Conservation (phyloP, 352 stramenopile genomes). For the Pythium scleroteichum region DNA sequence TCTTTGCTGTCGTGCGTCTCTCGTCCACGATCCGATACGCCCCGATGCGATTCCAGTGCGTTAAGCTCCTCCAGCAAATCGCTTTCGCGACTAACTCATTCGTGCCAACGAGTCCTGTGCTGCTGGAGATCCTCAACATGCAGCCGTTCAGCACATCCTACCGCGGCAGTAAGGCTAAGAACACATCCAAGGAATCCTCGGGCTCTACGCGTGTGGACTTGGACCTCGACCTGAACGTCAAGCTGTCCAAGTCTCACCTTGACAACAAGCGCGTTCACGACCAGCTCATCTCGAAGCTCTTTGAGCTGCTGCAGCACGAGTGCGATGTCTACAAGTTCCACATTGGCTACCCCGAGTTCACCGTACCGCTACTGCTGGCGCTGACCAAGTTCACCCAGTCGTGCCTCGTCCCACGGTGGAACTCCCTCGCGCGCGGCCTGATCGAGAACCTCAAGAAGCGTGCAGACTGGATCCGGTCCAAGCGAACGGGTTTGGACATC, state of each 20-base stretch:
- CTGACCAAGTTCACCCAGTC: slow-evolving; percentile 90
- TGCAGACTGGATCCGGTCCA: slow-evolving; percentile 82
- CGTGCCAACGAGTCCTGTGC: slow-evolving; percentile 92
- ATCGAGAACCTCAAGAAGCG: slow-evolving; percentile 73
- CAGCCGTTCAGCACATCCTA: slow-evolving; percentile 90
- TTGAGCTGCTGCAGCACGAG: slow-evolving; percentile 94
- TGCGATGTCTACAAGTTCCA: slow-evolving; percentile 96
- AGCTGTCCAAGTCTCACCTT: slow-evolving; percentile 90
- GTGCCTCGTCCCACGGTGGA: slow-evolving; percentile 79
- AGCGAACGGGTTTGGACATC: slow-evolving; percentile 90
- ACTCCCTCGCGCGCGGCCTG: slow-evolving; percentile 61
- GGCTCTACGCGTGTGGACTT: slow-evolving; percentile 47
- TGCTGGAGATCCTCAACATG: slow-evolving; percentile 94
- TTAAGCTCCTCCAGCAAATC: slow-evolving; percentile 96
- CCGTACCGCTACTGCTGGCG: slow-evolving; percentile 83
- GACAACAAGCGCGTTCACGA: slow-evolving; percentile 89
- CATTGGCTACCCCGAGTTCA: slow-evolving; percentile 95
- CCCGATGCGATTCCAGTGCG: slow-evolving; percentile 96
- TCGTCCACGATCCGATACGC: slow-evolving; percentile 81
- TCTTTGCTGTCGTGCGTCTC: slow-evolving; percentile 76
- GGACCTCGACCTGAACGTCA: slow-evolving; percentile 86
- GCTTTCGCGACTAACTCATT: slow-evolving; percentile 94
- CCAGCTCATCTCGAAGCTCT: slow-evolving; percentile 89
- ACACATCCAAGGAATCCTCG: slow-evolving; percentile 22
- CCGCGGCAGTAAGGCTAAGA: slow-evolving; percentile 49